Evolutionary conservation across 192 early-diverging fungal genomes (phyloP).

Genomic region (Backusella circina): DNA sequence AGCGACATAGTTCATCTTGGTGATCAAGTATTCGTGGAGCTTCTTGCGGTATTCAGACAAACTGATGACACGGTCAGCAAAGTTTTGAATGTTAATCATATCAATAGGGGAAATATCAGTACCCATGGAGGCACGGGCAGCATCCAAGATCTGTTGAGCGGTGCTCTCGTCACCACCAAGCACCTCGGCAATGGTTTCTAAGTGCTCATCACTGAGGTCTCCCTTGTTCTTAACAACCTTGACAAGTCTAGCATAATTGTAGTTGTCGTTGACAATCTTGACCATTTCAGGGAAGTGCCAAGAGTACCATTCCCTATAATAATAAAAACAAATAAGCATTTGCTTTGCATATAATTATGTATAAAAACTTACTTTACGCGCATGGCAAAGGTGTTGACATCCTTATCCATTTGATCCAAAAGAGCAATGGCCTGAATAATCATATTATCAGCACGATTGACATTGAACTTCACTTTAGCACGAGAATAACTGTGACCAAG

Average conservation of each 20-base stretch:
- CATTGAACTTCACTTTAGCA: constrained; percentile 99
- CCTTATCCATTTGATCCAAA: constrained; percentile 97
- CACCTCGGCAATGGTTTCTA: constrained; percentile 80
- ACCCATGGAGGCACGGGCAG: constrained; percentile 95
- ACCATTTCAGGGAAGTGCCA: constrained; percentile 99
- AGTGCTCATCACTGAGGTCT: constrained; percentile 69
- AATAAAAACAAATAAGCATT: neutral
- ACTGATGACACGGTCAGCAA: constrained; percentile 88
- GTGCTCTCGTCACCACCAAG: constrained; percentile 69
- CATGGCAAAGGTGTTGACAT: constrained; percentile 98
- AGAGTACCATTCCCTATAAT: constrained; percentile 93
- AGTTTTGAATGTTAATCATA: constrained; percentile 92
- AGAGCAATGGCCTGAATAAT: constrained; percentile 91
- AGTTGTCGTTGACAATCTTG: constrained; percentile 94
- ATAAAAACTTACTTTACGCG: constrained; percentile 58
- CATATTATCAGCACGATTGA: constrained; percentile 97
- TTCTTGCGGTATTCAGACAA: constrained; percentile 93
- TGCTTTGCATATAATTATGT: neutral
- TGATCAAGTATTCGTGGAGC: constrained; percentile 87
- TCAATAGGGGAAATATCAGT: constrained; percentile 96
- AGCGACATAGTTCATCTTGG: constrained; percentile 95
- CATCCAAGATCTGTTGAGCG: constrained; percentile 88
- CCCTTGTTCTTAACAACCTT: constrained; percentile 93
- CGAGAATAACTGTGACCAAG: constrained; percentile 98
- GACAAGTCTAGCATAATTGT: constrained; percentile 84